Evolutionary conservation across 176 grass and related monocot species (phyloP).

Genomic region (Hsuehochloa calcarea): DNA sequence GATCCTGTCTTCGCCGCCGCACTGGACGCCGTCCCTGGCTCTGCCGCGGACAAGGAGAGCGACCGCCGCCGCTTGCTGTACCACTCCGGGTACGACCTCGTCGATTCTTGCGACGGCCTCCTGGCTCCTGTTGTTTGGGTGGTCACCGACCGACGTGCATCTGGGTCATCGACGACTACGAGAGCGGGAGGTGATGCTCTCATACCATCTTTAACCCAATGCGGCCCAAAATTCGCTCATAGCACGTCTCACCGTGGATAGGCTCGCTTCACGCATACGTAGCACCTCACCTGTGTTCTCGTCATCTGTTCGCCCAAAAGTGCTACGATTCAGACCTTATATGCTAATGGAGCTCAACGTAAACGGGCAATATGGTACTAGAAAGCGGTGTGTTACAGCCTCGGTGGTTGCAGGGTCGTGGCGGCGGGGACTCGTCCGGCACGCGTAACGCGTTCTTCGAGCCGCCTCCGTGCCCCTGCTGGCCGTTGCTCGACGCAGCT

Average conservation of each 20-base stretch:
- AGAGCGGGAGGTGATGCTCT: background rate
- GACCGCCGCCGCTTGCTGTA: background rate
- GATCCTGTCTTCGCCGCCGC: background rate
- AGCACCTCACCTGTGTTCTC: too few species aligned
- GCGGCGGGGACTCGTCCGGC: background rate
- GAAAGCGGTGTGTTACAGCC: too few species aligned
- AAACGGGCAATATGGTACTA: too few species aligned
- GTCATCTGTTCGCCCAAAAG: too few species aligned
- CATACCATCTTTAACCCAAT: too few species aligned
- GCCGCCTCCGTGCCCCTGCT: background rate
- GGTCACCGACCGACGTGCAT: background rate
- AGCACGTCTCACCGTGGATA: too few species aligned
- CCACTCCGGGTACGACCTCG: background rate
- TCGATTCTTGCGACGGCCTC: background rate
- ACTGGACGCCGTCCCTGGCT: background rate
- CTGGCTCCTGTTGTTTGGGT: background rate
- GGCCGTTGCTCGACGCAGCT: background rate
- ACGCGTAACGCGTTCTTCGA: background rate
- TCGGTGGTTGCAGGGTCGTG: background rate
- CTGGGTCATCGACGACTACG: background rate
- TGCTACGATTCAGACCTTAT: too few species aligned
- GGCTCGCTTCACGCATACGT: too few species aligned
- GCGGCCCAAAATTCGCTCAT: too few species aligned
- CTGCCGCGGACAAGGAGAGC: background rate
- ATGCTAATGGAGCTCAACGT: too few species aligned